A percentile compares a stretch with the other conserved stretches of the same genome.
phyloP scores from a whole-genome alignment of 2,329 filamentous ascomycete species.

The Grosmannia clavigera region DNA sequence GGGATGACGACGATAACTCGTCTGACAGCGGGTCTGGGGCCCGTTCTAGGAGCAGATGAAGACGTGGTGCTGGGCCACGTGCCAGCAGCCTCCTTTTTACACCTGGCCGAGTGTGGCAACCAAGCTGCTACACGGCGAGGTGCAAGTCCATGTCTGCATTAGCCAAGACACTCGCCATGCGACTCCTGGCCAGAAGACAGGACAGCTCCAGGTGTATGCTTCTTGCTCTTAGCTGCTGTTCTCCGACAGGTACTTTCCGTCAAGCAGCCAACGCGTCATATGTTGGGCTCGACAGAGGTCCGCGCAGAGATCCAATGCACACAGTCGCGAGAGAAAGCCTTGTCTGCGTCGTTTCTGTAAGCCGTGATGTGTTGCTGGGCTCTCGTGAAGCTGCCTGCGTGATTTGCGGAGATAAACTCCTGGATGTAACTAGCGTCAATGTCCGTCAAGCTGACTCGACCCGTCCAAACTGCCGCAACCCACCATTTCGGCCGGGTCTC shows the following conservation, averaged over 20 bases:
- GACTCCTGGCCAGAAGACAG: too few species aligned
- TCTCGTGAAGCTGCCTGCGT: neutral
- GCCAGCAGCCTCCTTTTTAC: too few species aligned
- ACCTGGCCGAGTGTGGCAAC: too few species aligned
- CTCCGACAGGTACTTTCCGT: neutral
- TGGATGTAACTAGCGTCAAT: neutral
- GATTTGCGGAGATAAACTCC: neutral
- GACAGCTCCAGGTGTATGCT: too few species aligned
- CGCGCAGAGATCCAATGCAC: neutral
- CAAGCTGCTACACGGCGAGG: too few species aligned
- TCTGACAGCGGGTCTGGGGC: neutral
- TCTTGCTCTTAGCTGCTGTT: neutral
- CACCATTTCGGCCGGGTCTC: neutral
- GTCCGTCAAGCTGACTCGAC: neutral
- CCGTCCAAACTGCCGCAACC: neutral
- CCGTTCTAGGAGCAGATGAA: neutral
- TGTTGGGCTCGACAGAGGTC: neutral
- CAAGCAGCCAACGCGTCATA: neutral
- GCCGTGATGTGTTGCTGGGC: too few species aligned
- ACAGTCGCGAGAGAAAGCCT: neutral
- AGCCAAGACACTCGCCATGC: too few species aligned
- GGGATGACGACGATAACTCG: neutral
- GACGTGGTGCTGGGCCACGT: neutral
- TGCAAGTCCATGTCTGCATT: too few species aligned
- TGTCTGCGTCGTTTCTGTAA: neutral